phyloP scores from a whole-genome alignment of 805 yeast species.

The Starmerella potacharoeniae region DNA sequence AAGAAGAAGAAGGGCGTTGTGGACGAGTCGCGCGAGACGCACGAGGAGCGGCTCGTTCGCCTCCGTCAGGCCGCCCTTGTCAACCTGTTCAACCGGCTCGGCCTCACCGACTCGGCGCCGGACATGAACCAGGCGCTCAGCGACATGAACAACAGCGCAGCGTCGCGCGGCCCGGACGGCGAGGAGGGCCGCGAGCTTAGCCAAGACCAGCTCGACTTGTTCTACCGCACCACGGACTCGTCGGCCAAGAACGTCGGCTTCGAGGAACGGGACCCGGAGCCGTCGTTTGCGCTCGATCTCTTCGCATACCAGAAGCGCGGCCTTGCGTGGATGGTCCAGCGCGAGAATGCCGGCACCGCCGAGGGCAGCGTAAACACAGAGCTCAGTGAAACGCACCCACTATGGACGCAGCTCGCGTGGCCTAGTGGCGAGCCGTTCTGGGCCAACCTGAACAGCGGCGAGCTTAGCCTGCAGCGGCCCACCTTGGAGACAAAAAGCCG shows the following conservation, averaged over 20 bases:
- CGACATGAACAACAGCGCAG: not conserved
- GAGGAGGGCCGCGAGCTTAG: slow-evolving; percentile 38
- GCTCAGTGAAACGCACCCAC: slow-evolving; percentile 48
- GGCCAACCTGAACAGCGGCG: slow-evolving; percentile 71
- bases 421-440: slow-evolving; percentile 49
- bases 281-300: slow-evolving; percentile 45
- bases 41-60: slow-evolving; percentile 41
- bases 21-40: slow-evolving; percentile 37
- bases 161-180: slow-evolving; percentile 19
- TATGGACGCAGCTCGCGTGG: slow-evolving; percentile 75
- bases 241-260: slow-evolving; percentile 19
- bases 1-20: slow-evolving; percentile 15
- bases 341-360: slow-evolving; percentile 46
- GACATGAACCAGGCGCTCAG: slow-evolving; percentile 6
- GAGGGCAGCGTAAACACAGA: slow-evolving; percentile 28
- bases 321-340: slow-evolving; percentile 74
- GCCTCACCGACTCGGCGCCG: slow-evolving; percentile 14
- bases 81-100: slow-evolving; percentile 43
- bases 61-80: slow-evolving; percentile 46
- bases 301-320: slow-evolving; percentile 79
- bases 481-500: slow-evolving; percentile 44
- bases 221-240: slow-evolving; percentile 51
- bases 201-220: slow-evolving; percentile 61
- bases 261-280: slow-evolving; percentile 51
- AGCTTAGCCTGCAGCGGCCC: slow-evolving; percentile 59